Evolutionary conservation across 2,329 filamentous ascomycete genomes (phyloP).

Genomic region (Thelonectria blattea): DNA sequence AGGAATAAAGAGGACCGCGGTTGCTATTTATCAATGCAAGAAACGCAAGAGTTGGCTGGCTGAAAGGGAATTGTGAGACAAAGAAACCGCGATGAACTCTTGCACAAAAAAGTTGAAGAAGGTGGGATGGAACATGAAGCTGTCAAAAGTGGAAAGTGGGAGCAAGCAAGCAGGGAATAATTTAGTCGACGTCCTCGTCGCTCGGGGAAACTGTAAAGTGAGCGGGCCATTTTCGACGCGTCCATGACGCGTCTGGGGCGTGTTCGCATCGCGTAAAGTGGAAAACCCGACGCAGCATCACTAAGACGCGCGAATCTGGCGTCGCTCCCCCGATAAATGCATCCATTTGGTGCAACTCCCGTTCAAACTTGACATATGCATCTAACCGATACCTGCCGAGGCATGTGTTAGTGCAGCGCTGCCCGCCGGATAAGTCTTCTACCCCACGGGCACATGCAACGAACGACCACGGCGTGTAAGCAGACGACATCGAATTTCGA

Average conservation of each 20-base stretch:
- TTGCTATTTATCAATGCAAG: neutral
- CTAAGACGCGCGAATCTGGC: neutral
- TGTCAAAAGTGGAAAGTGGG: slow-evolving; percentile 8
- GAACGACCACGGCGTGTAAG: no score
- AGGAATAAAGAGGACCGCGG: neutral
- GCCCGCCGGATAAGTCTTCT: neutral
- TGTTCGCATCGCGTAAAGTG: slow-evolving; percentile 19
- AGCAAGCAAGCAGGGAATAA: slow-evolving; percentile 10
- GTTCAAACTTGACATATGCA: no score
- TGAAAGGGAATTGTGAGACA: neutral
- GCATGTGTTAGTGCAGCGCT: no score
- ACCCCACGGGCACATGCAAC: neutral
- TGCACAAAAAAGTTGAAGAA: slow-evolving; percentile 3
- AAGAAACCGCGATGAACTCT: neutral
- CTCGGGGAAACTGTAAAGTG: slow-evolving; percentile 17
- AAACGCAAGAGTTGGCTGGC: neutral
- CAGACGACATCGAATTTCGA: no score
- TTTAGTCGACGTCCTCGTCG: slow-evolving; percentile 17
- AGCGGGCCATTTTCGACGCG: slow-evolving; percentile 18
- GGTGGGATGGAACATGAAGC: slow-evolving; percentile 13
- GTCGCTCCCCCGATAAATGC: neutral
- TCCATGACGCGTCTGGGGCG: slow-evolving; percentile 1
- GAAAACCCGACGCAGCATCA: neutral
- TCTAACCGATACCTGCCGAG: no score
- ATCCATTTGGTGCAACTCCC: no score